Evolutionary conservation across 2,329 filamentous ascomycete species (phyloP), one percentile per base, ranked within the genome.

Genomic region (Fusarium nodosum): DNA sequence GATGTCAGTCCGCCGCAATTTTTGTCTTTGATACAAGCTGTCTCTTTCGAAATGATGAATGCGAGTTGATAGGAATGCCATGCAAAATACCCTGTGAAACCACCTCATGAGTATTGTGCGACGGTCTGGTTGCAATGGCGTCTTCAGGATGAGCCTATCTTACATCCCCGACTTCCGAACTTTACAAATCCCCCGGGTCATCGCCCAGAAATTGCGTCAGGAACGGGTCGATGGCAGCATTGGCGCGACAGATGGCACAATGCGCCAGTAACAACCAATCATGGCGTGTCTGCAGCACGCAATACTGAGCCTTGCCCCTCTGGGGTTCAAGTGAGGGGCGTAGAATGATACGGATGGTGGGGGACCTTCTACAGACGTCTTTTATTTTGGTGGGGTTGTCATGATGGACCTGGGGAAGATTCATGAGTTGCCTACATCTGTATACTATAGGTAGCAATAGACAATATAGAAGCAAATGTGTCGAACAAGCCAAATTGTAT

Each of bases 151-250:
- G 34, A n/a, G 34, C 22, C 22, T 36, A 28, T 16, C 11, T 41
- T 2, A 18, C 5, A 52, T n/a, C 66, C 47, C 66, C 66, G 66
- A 69, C 66, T 69, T 69, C 66, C 66, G 66, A 52, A 18, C 47
- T 47, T 60, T 53, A 44, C 55, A 69, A 47, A 22, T 38, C 31
- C 50, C 39, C 60, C 64, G 66, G 66, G 56, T 30, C 66, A 69
- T 69, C 61, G 66, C 66, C 41, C 41, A 41, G 48, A 61, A 61
- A 72, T 74, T 67, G 72, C 72, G 72, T 74, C 72, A 74, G 71
- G 71, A 60, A 64, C 69, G 41, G 26, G 30, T 48, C 69, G 71
- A 74, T 74, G 72, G 69, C 72, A 74, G 70, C 63, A 74, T 74
- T 67, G 68, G 45, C 63, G 63, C 46, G 15, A 24, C 52, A 33